These are phyloP conservation scores for Leccinum variicolor DNA, from an alignment of 768 basidiomycete species.

Conservation along the genomic window DNA sequence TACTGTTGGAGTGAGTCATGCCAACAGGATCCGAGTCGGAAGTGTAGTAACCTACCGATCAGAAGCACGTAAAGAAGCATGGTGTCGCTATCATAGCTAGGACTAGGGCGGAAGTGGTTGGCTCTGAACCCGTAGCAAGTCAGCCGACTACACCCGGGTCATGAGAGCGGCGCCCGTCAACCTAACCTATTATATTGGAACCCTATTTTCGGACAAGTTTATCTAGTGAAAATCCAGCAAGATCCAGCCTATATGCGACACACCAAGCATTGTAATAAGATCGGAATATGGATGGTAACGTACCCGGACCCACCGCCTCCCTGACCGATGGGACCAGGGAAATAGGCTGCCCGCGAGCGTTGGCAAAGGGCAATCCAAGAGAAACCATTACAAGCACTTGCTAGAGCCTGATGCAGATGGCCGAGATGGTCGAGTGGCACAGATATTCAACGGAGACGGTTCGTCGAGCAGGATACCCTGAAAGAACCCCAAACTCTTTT, in stretches of 20 bases:
- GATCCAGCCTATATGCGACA: background rate
- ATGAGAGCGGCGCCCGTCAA: background rate
- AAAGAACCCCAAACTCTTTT: too few relatives aligned
- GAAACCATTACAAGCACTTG: too few relatives aligned
- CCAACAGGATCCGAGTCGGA: background rate
- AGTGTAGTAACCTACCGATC: background rate
- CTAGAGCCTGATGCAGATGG: too few relatives aligned
- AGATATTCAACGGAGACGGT: background rate
- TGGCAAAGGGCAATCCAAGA: background rate
- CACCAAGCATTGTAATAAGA: background rate
- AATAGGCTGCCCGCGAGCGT: background rate
- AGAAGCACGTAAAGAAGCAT: background rate
- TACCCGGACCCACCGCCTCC: background rate
- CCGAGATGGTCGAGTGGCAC: background rate
- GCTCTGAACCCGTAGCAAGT: background rate
- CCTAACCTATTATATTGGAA: background rate
- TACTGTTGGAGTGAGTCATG: background rate
- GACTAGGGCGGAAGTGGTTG: background rate
- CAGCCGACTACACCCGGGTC: background rate
- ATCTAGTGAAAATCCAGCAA: background rate
- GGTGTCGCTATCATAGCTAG: background rate
- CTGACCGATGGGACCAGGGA: background rate
- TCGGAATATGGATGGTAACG: background rate
- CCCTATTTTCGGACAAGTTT: background rate
- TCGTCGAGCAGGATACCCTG: too few relatives aligned